Evolutionary conservation across 257 asterid genomes (phyloP).

Genomic region (Nicotiana paniculata): DNA sequence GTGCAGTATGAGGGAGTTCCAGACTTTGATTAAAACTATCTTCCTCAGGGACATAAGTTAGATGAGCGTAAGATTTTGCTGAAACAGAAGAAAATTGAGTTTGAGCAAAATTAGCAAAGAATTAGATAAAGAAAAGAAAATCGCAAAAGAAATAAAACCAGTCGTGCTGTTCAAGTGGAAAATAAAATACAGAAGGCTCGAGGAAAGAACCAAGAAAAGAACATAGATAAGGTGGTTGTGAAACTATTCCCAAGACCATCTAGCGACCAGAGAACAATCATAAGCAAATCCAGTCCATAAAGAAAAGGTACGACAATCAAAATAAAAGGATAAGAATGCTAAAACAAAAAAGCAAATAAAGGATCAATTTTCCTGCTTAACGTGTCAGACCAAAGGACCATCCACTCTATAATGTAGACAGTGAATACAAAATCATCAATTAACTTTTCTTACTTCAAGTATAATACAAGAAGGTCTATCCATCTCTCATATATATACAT

Average conservation of each 20-base stretch:
- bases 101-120: not conserved
- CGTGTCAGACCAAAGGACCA: not conserved
- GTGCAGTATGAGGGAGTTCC: not conserved
- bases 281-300: too few relatives aligned
- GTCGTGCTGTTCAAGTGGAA: not conserved
- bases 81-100: not conserved
- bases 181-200: not conserved
- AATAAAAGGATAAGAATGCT: too few relatives aligned
- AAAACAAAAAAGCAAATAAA: too few relatives aligned
- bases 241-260: not conserved
- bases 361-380: too few relatives aligned
- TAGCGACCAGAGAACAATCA: not conserved
- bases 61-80: not conserved
- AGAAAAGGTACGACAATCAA: too few relatives aligned
- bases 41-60: not conserved
- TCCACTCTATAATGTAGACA: not conserved
- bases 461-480: not conserved
- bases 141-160: not conserved
- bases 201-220: conserved; percentile 3
- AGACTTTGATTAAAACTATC: not conserved
- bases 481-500: not conserved
- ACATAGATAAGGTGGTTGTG: not conserved
- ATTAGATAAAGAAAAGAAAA: not conserved
- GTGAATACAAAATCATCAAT: not conserved
- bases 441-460: not conserved